Evolutionary conservation across 2,329 filamentous ascomycete genomes (phyloP), one percentile per base, ranked within the genome.

Genomic region (Lasiodiplodia citricola): DNA sequence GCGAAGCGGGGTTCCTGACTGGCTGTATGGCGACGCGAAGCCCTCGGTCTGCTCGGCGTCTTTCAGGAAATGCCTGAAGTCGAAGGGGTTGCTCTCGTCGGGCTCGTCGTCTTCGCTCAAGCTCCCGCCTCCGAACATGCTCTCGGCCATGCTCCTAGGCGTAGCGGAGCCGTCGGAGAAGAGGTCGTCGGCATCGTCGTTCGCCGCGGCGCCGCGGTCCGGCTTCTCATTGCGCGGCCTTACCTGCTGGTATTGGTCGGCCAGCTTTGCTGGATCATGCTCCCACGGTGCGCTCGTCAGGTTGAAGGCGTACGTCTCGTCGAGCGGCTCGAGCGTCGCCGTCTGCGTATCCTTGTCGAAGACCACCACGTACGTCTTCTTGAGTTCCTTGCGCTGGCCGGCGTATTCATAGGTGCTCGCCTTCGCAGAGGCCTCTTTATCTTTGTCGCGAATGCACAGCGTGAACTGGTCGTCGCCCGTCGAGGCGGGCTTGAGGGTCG

Each of bases 221-320:
- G 54, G 44, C 37, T 54, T 54, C 41, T 52, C 66, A 74, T 78
- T 71, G 71, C 73, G 8, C 73, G 76, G 62, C 75, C 81, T 83
- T 47, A 96, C 84, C 70, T 92, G 92, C 11, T 88, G 84, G 75
- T 92, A 90, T 75, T 90, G 86, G 62, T 88, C 86, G 58, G 87
- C 85, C 51, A 96, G 83, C 74, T 86, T 88, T 37, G 87, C 86
- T 66, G 85, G 80, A 72, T 92, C 88, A 66, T 85, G 82, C 74
- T 91, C 90, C 72, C 85, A 87, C 2, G 91, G 92, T 16, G 89
- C 89, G 67, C 86, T 88, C 65, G 87, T 89, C 66, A 97, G 82
- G 79, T 97, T 97, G 90, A 97, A 94, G 75, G 93, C 90, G 80
- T 97, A 91, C 50, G 90, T 90, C n/a, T 90, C 91, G 76, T 93